Conservation (phyloP, 2,329 filamentous ascomycete genomes). For the Ophiostoma sp. region DNA sequence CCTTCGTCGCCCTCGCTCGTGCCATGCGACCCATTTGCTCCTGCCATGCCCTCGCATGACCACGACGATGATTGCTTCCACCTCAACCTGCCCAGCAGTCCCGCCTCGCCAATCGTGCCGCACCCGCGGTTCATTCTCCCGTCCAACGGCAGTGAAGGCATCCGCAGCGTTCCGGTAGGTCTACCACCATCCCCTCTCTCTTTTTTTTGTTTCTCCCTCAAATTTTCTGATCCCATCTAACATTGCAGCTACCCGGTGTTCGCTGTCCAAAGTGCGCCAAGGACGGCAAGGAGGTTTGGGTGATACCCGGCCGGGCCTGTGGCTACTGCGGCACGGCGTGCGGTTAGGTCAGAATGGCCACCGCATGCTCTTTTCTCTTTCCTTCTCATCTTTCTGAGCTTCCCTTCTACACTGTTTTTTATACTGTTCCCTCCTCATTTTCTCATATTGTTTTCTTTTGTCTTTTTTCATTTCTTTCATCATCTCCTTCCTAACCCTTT, state of each 20-base stretch:
- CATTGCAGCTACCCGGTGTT: slow-evolving; percentile 31
- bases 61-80: background rate
- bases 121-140: slow-evolving; percentile 19
- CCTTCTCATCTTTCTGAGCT: background rate
- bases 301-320: slow-evolving; percentile 33
- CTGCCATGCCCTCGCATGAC: background rate
- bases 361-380: background rate
- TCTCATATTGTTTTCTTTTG: background rate
- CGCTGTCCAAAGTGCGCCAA: slow-evolving; percentile 33
- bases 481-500: background rate
- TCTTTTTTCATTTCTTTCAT: background rate
- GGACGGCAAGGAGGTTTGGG: slow-evolving; percentile 33
- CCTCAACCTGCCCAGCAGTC: background rate
- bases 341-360: slow-evolving; percentile 12
- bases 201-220: background rate
- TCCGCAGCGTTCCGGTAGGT: slow-evolving; percentile 27
- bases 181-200: background rate
- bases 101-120: slow-evolving; percentile 11
- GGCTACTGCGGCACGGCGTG: slow-evolving; percentile 33
- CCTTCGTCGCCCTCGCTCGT: background rate
- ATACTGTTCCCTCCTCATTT: background rate
- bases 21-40: background rate
- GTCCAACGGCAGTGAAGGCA: slow-evolving; percentile 21
- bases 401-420: slow-evolving; percentile 1
- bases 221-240: background rate